A percentile compares a stretch with the other conserved stretches of the same genome.
phyloP scores from a whole-genome alignment of 1,284 basidiomycete genomes.

The Paramarasmius palmivorus region DNA sequence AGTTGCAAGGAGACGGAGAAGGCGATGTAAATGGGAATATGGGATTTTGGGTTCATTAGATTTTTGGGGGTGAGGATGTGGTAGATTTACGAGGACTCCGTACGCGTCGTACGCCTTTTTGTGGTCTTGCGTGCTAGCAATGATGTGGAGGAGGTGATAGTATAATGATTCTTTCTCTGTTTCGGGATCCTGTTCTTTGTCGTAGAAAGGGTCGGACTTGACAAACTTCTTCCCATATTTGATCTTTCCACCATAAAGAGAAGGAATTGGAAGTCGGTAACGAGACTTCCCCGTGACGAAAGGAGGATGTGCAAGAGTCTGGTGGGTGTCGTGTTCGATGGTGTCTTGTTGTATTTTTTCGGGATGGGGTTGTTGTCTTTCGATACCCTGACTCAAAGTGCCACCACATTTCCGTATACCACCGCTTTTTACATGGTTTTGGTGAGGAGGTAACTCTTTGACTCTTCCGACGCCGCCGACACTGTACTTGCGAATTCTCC shows the following conservation, averaged over 20 bases:
- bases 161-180: constrained; percentile 4
- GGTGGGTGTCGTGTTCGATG: background rate
- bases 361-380: background rate
- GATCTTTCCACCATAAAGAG: constrained; percentile 15
- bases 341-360: background rate
- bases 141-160: constrained; percentile 28
- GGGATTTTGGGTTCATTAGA: constrained; percentile 38
- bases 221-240: constrained; percentile 7
- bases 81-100: constrained; percentile 38
- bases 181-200: background rate
- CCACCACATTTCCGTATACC: no score
- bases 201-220: background rate
- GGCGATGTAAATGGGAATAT: constrained; percentile 56
- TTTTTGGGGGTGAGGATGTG: constrained; percentile 20
- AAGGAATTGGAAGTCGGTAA: constrained; percentile 5
- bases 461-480: background rate
- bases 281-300: constrained; percentile 11
- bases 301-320: constrained; percentile 4
- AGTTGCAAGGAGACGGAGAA: constrained; percentile 54
- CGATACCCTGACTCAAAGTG: no score
- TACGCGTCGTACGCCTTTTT: constrained; percentile 65
- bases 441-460: background rate
- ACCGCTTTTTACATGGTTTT: no score
- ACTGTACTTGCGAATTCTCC: background rate
- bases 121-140: constrained; percentile 41